Base-by-base conservation (phyloP, 148 eudicot species). In the Rhododendron ferrugineum region DNA sequence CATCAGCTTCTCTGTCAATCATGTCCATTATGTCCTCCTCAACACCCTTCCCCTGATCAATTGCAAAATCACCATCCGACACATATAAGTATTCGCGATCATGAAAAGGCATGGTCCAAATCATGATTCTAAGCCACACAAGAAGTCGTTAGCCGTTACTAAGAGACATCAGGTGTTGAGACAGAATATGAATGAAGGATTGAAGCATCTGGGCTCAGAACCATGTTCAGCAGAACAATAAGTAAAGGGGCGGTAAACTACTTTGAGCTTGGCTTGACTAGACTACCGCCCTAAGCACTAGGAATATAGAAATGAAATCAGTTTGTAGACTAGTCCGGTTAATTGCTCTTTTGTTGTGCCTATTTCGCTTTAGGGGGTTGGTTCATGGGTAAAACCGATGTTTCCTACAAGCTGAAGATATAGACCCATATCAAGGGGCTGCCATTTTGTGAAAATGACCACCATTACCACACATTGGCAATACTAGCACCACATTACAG, bases 1-100 rank as follows among this genome's bases (percentile, higher is more conserved):
- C 99, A 92, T 97, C 99, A 82, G 99, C 99, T 91, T 97, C 99
- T 90, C 99, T 92, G 86, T 97, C 99, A 86, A 97, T 97, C 99
- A 97, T 97, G 89, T 97, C 99, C 98, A 97, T 94, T 82, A 97
- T 89, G 87, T 97, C 98, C 90, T 97, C 99, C 90, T 97, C 98
- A 86, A 95, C 94, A 77, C 88, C 92, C 88, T 97, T 91, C 14
- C 99, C 99, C 99, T 97, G 89, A 58, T 77, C 80, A 40, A 77
- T 77, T 77, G 14, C 28, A 40, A 77, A n/a, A 77, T 42, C 26
- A 77, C 72, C 72, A 66, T 26, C 15, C 11, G 5, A 26, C 72
- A 64, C 72, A n/a, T 23, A 22, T 26, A 11, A 66, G 73, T 66
- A 11, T 11, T 10, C 0, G 16, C 73, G 16, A 10, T 66, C 73